Evolutionary conservation across 2,329 filamentous ascomycete genomes (phyloP), one percentile per base, ranked within the genome.

Genomic region (Aspergillus alliaceus): DNA sequence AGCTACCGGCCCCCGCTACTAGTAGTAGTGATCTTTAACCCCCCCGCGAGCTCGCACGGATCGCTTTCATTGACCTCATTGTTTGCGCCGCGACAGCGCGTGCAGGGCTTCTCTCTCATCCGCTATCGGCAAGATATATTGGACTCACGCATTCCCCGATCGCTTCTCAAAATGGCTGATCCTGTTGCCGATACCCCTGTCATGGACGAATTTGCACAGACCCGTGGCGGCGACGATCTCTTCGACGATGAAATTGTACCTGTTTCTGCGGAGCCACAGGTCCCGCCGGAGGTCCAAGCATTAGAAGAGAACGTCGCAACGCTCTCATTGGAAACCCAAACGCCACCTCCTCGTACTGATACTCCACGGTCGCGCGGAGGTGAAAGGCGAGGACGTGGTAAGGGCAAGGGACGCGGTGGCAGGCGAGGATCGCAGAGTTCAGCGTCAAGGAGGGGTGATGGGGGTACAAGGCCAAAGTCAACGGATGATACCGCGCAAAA

Each of bases 161-260:
- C 39, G 25, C 51, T 34, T 35, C 6, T 37, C 11, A 56, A 46
- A 32, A 62, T 59, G 58, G 55, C 57, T 49, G 61, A 60, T 29
- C 29, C 37, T 12, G 51, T 39, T 12, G 27, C 42, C 22, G 65
- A 66, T 54, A 59, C 63, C 29, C 47, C 58, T 24, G 58, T 54
- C 6, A 75, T 80, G 69, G 79, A 80, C 55, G 75, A 79, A 64
- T 81, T 81, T 56, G 77, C 79, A 25, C 79, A 81, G 55, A 81
- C 79, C 2, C 75, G 79, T 22, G 78, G 75, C 24, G 76, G 73
- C n/a, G 79, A 81, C 58, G 78, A 81, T 64, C 68, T 81, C 7
- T 81, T 81, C 58, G 78, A 80, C 60, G 79, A 81, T 61, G 79
- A 81, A 60, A 80, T 81, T 51, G 73, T 79, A 27, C 79, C 79